Percentiles rank a stretch among this genome's conserved stretches.
These are phyloP conservation scores for Xylaria sp. DNA, from an alignment of 2,329 filamentous ascomycete species.

Conservation along the genomic window DNA sequence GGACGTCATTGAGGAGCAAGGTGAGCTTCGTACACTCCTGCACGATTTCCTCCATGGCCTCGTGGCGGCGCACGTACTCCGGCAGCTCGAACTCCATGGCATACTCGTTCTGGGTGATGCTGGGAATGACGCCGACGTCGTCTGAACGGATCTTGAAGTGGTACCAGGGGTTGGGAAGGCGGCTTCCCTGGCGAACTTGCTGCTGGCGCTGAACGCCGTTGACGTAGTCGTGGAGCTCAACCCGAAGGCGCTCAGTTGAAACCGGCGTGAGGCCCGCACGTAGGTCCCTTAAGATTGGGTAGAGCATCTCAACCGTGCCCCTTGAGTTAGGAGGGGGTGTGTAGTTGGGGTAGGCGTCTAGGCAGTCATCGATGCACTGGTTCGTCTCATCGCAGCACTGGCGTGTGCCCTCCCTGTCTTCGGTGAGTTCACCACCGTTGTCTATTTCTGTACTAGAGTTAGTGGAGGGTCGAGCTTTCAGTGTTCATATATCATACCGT, in stretches of 20 bases:
- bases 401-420: conserved; percentile 31
- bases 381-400: conserved; percentile 30
- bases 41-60: conserved; percentile 35
- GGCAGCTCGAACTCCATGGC: conserved; percentile 37
- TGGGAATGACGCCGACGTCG: conserved; percentile 36
- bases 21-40: conserved; percentile 33
- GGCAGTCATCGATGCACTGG: conserved; percentile 32
- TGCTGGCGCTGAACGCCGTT: conserved; percentile 34
- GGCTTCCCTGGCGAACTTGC: conserved; percentile 28
- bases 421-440: conserved; percentile 34
- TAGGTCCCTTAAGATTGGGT: conserved; percentile 32
- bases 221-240: conserved; percentile 34
- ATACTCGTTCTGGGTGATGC: conserved; percentile 36
- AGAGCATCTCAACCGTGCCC: conserved; percentile 34
- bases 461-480: background rate
- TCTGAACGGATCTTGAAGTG: conserved; percentile 34
- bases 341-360: conserved; percentile 30
- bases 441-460: conserved; percentile 30
- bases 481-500: conserved; percentile 21
- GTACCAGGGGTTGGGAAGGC: conserved; percentile 33
- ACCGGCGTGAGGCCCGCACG: conserved; percentile 27
- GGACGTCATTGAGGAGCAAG: conserved; percentile 33
- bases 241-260: conserved; percentile 28
- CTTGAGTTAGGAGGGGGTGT: conserved; percentile 22
- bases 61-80: conserved; percentile 30